phyloP scores from a whole-genome alignment of 495 filamentous ascomycete genomes.

The Cladorrhinum samala region DNA sequence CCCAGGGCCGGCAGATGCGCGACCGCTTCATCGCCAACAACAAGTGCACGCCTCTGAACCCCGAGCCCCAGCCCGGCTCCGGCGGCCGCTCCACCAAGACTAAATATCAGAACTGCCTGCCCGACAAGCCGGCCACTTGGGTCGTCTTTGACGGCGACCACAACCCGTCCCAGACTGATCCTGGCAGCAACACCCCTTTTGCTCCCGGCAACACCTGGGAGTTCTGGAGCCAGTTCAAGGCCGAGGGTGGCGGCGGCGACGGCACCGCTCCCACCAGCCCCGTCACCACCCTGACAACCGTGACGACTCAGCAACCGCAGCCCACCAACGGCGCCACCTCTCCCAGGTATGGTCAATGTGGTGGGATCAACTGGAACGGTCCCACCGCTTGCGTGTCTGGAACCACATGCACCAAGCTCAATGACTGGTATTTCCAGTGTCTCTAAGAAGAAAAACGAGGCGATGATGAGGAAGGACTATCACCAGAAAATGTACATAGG shows the following conservation, averaged over 20 bases:
- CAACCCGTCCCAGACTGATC: conserved; percentile 18
- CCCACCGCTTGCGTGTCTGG: conserved; percentile 23
- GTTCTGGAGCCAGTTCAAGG: conserved; percentile 16
- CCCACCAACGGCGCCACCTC: not conserved
- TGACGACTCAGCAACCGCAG: conserved; percentile 2
- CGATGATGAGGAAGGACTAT: too few relatives aligned
- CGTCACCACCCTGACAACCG: conserved; percentile 1
- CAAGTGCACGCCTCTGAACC: conserved; percentile 23
- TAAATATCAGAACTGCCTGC: conserved; percentile 22
- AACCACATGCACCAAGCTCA: conserved; percentile 19
- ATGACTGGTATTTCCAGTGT: conserved; percentile 25
- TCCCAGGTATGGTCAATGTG: conserved; percentile 37
- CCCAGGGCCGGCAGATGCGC: conserved; percentile 25
- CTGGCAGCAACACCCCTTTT: conserved; percentile 20
- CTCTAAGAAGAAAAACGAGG: too few relatives aligned
- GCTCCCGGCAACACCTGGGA: conserved; percentile 28
- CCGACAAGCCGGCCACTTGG: conserved; percentile 26
- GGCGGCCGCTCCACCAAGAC: conserved; percentile 22
- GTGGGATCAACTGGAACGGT: conserved; percentile 35
- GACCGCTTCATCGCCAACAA: conserved; percentile 37
- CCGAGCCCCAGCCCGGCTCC: conserved; percentile 14
- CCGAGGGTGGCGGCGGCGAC: conserved; percentile 2
- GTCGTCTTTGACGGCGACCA: conserved; percentile 23
- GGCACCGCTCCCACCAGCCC: not conserved
- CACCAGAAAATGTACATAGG: too few relatives aligned